Evolutionary conservation across 306 rosid genomes (phyloP).

Genomic region (Dalbergia cochinchinensis): DNA sequence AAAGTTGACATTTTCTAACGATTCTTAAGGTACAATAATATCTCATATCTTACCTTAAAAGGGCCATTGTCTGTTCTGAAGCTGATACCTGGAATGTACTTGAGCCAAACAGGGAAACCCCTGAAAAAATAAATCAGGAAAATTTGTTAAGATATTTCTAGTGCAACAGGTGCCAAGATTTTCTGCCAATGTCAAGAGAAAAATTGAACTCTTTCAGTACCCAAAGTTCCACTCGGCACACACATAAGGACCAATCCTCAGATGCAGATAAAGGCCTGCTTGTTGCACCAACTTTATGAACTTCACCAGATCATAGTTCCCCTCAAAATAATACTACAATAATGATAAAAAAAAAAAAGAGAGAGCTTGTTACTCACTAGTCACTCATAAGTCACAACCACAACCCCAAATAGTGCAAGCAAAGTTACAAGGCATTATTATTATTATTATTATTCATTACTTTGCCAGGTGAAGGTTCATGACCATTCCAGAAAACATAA

Average conservation of each 20-base stretch:
- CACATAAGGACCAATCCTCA: conserved; percentile 98
- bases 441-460: conserved; percentile 52
- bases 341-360: background rate
- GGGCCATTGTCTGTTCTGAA: conserved; percentile 94
- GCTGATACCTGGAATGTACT: conserved; percentile 93
- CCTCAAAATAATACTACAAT: conserved; percentile 89
- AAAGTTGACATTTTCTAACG: background rate
- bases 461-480: conserved; percentile 90
- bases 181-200: conserved; percentile 16
- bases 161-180: conserved; percentile 24
- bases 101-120: conserved; percentile 98
- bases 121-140: conserved; percentile 57
- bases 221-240: conserved; percentile 99
- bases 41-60: conserved; percentile 72
- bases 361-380: conserved; percentile 6
- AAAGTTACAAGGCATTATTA: conserved; percentile 33
- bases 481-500: conserved; percentile 99
- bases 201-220: conserved; percentile 52
- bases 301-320: conserved; percentile 92
- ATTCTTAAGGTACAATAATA: conserved; percentile 24
- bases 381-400: conserved; percentile 2
- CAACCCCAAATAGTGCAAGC: conserved; percentile 15
- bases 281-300: conserved; percentile 88
- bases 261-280: conserved; percentile 91
- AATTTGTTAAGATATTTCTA: conserved; percentile 30